These are phyloP conservation scores for Claviceps capensis DNA, from an alignment of 2,329 filamentous ascomycete species.

Conservation along the genomic window DNA sequence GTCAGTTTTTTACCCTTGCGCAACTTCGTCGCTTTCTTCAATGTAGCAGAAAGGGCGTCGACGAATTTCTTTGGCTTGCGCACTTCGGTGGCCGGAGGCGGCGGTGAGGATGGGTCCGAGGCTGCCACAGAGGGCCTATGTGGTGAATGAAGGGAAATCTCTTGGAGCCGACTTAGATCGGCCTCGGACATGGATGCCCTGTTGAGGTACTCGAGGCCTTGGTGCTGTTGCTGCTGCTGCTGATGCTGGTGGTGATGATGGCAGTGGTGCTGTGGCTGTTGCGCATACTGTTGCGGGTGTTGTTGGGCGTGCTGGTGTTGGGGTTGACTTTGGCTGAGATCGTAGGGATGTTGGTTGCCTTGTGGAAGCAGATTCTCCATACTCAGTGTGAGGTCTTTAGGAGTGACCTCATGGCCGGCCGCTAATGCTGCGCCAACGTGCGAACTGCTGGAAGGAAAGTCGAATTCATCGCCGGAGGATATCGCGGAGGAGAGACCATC, in stretches of 20 bases:
- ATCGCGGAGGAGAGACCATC: slow-evolving; percentile 22
- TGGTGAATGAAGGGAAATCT: slow-evolving; percentile 31
- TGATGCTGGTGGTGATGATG: slow-evolving; percentile 1
- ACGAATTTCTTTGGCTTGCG: slow-evolving; percentile 26
- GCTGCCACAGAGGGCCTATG: slow-evolving; percentile 13
- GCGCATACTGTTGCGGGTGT: slow-evolving; percentile 6
- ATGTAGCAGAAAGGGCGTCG: slow-evolving; percentile 27
- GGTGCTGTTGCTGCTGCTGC: neutral
- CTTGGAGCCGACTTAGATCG: slow-evolving; percentile 31
- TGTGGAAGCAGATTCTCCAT: slow-evolving; percentile 2
- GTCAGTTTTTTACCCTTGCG: slow-evolving; percentile 17
- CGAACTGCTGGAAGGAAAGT: slow-evolving; percentile 22
- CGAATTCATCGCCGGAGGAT: slow-evolving; percentile 22
- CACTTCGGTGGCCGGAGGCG: slow-evolving; percentile 16
- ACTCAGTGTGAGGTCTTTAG: slow-evolving; percentile 14
- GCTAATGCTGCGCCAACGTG: slow-evolving; percentile 15
- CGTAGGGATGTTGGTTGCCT: neutral
- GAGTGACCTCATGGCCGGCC: slow-evolving; percentile 17
- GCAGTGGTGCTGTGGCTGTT: neutral
- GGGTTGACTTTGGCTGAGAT: neutral
- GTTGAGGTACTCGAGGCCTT: slow-evolving; percentile 13
- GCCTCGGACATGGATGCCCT: slow-evolving; percentile 32
- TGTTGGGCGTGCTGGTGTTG: neutral
- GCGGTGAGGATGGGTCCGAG: slow-evolving; percentile 19
- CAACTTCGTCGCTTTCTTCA: slow-evolving; percentile 25